Base-by-base conservation (phyloP, 2,329 filamentous ascomycete genomes). In the Fusarium heterosporum region DNA sequence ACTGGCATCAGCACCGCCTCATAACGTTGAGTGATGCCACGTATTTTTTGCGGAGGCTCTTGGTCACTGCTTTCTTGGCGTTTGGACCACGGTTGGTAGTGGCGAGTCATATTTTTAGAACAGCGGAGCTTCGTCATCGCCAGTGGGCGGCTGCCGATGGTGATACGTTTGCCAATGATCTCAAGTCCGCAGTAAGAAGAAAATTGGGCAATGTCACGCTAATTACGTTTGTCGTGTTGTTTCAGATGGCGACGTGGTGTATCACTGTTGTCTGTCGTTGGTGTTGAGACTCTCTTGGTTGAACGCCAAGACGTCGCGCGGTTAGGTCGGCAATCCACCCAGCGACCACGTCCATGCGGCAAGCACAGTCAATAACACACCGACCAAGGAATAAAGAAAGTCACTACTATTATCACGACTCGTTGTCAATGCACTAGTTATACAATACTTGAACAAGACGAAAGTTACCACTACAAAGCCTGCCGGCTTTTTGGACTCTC, bases 81-180 rank as follows among this genome's bases (percentile, higher is more conserved):
- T 43, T 52, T 60, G 17, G 38, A 28, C 43, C 30, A 41, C 54
- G 19, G 32, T 12, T 51, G 30, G 16, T 47, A 22, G 48, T 64
- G 45, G 61, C 38, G 49, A 46, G 52, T 16, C 43, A 16, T 63
- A 63, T 63, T 63, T 58, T 63, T 46, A 39, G 60, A 57, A 58
- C 25, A 63, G 25, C 7, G 8, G 8, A 19, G 55, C 40, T 29
- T 39, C 38, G 55, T 39, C 54, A 54, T 54, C 30, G 2, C 13
- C 16, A 10, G 14, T 38, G 30, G 9, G 17, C 28, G 13, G 26
- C 38, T 36, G 42, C 22, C 26, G 29, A 47, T 38, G 36, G 34
- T 36, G 16, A 9, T 36, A 36, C 34, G 34, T 36, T n/a, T 36
- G 16, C 10, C 6, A 17, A 10, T 36, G 16, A n/a, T 9, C n/a